phyloP scores from a whole-genome alignment of 805 yeast species.

The Lachancea sp. region DNA sequence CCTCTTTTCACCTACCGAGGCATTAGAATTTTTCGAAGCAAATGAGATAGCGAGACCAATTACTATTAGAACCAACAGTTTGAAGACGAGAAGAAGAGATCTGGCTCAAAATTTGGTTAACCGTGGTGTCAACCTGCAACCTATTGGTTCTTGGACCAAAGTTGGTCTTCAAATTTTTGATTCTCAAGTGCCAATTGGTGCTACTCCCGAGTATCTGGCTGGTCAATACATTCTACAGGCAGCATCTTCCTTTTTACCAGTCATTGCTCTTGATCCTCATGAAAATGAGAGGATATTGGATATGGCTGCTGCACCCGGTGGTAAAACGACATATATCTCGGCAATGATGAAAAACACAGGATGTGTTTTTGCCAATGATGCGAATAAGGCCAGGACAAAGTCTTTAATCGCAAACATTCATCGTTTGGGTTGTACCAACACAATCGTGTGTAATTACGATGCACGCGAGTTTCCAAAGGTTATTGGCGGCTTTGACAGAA shows the following conservation, averaged over 20 bases:
- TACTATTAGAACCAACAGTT: slow-evolving; percentile 95
- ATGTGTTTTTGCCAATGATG: slow-evolving; percentile 93
- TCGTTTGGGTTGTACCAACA: slow-evolving; percentile 92
- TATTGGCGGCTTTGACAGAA: slow-evolving; percentile 95
- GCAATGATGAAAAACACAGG: slow-evolving; percentile 99
- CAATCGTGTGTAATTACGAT: slow-evolving; percentile 94
- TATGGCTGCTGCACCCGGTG: slow-evolving; percentile 99
- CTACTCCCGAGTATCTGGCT: slow-evolving; percentile 96
- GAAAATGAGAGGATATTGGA: slow-evolving; percentile 92
- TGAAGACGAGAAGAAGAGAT: slow-evolving; percentile 91
- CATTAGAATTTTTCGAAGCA: slow-evolving; percentile 97
- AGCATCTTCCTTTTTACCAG: slow-evolving; percentile 95
- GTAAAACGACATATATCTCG: slow-evolving; percentile 90
- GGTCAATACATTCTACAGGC: slow-evolving; percentile 98
- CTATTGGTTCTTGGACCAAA: slow-evolving; percentile 96
- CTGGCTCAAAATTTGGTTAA: slow-evolving; percentile 91
- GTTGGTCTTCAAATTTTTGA: slow-evolving; percentile 97
- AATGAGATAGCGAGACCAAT: slow-evolving; percentile 95
- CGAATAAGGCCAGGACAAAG: slow-evolving; percentile 93
- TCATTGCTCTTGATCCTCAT: slow-evolving; percentile 96
- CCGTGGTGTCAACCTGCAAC: slow-evolving; percentile 95
- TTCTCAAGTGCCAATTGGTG: slow-evolving; percentile 99
- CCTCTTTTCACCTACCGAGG: slow-evolving; percentile 89
- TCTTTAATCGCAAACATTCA: slow-evolving; percentile 95
- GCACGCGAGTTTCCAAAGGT: slow-evolving; percentile 98